phyloP scores from a whole-genome alignment of 75 land plant species.

The Picea glauca region DNA sequence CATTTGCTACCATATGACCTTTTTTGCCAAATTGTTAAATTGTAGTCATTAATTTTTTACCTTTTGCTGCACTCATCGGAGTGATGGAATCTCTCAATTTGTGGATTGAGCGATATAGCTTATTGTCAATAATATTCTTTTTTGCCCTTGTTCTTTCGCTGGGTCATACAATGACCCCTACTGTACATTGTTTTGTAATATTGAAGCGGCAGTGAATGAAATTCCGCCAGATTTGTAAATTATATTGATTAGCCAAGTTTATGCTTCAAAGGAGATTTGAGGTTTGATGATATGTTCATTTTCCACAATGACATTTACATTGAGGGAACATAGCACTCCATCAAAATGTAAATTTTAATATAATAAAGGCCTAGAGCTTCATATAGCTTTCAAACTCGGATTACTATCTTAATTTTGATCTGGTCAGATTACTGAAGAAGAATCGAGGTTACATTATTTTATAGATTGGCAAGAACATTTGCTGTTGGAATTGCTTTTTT shows the following conservation, averaged over 20 bases:
- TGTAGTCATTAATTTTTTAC: neutral
- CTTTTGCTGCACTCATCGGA: neutral
- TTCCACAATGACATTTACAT: too few relatives aligned
- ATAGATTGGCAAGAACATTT: too few relatives aligned
- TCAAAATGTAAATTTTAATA: too few relatives aligned
- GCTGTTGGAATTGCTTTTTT: too few relatives aligned
- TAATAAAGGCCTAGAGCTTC: too few relatives aligned
- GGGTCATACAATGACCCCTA: conserved; percentile 2
- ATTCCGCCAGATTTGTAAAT: conserved; percentile 5
- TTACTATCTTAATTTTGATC: too few relatives aligned
- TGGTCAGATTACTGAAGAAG: too few relatives aligned
- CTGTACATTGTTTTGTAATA: conserved; percentile 12
- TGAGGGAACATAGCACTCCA: too few relatives aligned
- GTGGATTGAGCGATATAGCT: neutral
- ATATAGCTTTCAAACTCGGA: too few relatives aligned
- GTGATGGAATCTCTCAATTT: neutral
- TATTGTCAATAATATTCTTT: conserved; percentile 1
- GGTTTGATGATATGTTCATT: neutral
- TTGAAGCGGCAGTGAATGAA: neutral
- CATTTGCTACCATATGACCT: neutral
- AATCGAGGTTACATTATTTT: too few relatives aligned
- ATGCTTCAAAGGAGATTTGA: neutral
- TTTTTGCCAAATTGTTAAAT: neutral
- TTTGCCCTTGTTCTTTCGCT: neutral
- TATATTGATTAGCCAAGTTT: conserved; percentile 4